Percentiles rank a stretch among this genome's conserved stretches.
These are phyloP conservation scores for Stachybotrys chlorohalonatus DNA, from an alignment of 2,329 filamentous ascomycete genomes.

Conservation along the genomic window DNA sequence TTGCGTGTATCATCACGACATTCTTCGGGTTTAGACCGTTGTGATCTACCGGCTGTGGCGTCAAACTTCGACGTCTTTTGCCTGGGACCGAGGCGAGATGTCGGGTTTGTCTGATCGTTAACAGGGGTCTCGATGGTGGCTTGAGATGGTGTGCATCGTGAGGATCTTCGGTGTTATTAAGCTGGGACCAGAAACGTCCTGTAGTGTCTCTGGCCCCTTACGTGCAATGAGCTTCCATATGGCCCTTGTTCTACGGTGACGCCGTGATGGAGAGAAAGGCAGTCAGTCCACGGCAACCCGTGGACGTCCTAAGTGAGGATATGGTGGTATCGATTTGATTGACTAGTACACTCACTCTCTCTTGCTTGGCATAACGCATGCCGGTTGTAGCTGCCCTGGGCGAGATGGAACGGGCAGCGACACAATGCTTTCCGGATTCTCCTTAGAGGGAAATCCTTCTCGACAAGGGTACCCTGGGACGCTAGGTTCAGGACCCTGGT, in stretches of 20 bases:
- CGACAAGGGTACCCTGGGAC: not conserved
- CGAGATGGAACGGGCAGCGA: not conserved
- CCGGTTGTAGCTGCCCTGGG: not conserved
- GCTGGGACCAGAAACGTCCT: no score
- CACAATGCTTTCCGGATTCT: not conserved
- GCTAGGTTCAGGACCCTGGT: no score
- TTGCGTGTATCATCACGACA: not conserved
- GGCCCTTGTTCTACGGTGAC: no score
- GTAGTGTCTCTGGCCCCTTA: not conserved
- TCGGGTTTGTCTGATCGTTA: not conserved
- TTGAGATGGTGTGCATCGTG: not conserved
- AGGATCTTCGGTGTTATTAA: not conserved
- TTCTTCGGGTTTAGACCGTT: not conserved
- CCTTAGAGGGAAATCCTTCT: not conserved
- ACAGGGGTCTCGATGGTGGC: not conserved
- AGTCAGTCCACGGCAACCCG: no score
- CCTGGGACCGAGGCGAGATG: no score
- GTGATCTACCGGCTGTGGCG: not conserved
- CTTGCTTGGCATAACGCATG: not conserved
- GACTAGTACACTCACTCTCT: not conserved
- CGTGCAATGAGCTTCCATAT: no score
- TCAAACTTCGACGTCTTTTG: not conserved
- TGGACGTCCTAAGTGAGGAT: no score
- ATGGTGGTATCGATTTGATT: no score
- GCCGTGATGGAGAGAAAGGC: no score